These are phyloP conservation scores for Chenopodium quinoa DNA, from an alignment of 148 eudicot genomes.

Conservation along the genomic window DNA sequence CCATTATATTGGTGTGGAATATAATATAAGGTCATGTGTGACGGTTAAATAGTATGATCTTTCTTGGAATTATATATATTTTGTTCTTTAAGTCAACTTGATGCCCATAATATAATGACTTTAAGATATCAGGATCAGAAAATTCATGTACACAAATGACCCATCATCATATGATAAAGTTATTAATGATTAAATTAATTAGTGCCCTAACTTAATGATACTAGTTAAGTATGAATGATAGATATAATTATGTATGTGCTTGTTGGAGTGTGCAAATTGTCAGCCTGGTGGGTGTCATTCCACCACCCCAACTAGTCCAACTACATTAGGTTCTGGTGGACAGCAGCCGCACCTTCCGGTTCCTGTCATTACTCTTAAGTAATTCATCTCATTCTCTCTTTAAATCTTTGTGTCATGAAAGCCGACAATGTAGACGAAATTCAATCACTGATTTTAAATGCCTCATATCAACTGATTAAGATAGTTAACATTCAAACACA, in stretches of 20 bases:
- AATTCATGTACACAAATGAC: not conserved
- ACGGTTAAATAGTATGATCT: not conserved
- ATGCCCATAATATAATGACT: not conserved
- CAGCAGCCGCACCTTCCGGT: constrained; percentile 27
- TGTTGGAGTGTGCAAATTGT: constrained; percentile 10
- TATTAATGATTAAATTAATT: not conserved
- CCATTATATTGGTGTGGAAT: constrained; percentile 1
- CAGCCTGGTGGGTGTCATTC: constrained; percentile 32
- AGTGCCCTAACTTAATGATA: not conserved
- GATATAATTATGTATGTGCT: not conserved
- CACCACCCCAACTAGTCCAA: constrained; percentile 15
- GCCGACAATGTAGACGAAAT: not conserved
- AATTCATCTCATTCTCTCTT: not conserved
- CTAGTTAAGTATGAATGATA: not conserved
- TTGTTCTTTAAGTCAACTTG: not conserved
- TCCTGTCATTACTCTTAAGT: not conserved
- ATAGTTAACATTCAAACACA: no score
- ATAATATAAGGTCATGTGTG: not conserved
- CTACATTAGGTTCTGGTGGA: constrained; percentile 17
- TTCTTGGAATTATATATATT: not conserved
- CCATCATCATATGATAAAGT: not conserved
- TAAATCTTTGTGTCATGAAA: not conserved
- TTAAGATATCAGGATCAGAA: not conserved
- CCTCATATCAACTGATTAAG: no score
- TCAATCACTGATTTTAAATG: no score